phyloP scores from a whole-genome alignment of 2,329 filamentous ascomycete genomes.

The Pseudocercospora eumusae region DNA sequence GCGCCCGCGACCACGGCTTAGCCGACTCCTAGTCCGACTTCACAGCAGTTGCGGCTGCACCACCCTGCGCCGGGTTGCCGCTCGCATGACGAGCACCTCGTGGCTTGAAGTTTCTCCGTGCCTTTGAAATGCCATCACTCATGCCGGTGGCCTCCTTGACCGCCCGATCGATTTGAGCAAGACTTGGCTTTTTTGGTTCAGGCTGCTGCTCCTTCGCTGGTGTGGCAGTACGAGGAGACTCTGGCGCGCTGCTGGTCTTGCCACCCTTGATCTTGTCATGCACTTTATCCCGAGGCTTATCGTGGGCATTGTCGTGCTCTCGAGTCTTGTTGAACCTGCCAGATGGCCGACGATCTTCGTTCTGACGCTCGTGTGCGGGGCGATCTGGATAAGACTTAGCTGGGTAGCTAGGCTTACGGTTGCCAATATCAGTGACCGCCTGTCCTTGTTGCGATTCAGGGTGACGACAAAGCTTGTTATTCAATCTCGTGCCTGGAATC shows the following conservation, averaged over 20 bases:
- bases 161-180: slow-evolving; percentile 5
- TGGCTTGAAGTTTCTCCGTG: slow-evolving; percentile 11
- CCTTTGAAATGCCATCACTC: background rate
- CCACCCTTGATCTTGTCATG: slow-evolving; percentile 6
- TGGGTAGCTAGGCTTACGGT: slow-evolving; percentile 14
- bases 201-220: slow-evolving; percentile 3
- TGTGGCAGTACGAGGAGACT: slow-evolving; percentile 1
- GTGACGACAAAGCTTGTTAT: slow-evolving; percentile 29
- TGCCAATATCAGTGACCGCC: slow-evolving; percentile 6
- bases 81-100: slow-evolving; percentile 1
- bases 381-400: slow-evolving; percentile 17
- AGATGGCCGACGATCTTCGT: slow-evolving; percentile 24
- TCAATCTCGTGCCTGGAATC: slow-evolving; percentile 29
- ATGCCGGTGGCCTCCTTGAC: slow-evolving; percentile 12
- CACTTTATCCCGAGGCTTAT: slow-evolving; percentile 3
- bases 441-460: slow-evolving; percentile 17
- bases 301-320: slow-evolving; percentile 5
- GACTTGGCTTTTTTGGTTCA: slow-evolving; percentile 1
- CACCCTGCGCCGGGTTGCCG: background rate
- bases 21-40: slow-evolving; percentile 14
- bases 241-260: background rate
- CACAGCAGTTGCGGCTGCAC: background rate
- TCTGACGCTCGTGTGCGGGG: slow-evolving; percentile 4
- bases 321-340: slow-evolving; percentile 22
- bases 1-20: background rate